Conservation (phyloP, 495 filamentous ascomycete species). For the Trypethelium eluteriae region DNA sequence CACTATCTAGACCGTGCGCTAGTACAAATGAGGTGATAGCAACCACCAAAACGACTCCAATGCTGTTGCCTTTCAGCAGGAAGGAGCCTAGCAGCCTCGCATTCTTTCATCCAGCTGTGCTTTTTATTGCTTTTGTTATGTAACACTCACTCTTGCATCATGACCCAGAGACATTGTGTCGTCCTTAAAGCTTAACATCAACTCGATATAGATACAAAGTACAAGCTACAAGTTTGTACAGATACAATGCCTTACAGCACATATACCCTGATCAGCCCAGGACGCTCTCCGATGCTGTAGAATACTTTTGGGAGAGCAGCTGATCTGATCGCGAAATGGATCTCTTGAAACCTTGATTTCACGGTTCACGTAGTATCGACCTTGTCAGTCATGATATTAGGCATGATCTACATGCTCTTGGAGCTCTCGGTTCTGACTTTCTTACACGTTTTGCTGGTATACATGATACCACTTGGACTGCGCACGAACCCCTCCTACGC, state of each 20-base stretch:
- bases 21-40: too few relatives aligned
- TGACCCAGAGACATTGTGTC: neutral
- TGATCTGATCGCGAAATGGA: too few relatives aligned
- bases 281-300: too few relatives aligned
- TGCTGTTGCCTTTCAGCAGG: neutral
- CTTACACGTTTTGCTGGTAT: slow-evolving; percentile 9
- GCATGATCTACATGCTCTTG: slow-evolving; percentile 15
- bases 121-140: neutral
- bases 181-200: neutral
- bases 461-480: slow-evolving; percentile 12
- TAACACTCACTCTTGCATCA: neutral
- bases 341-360: neutral
- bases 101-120: neutral
- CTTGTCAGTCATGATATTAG: slow-evolving; percentile 17
- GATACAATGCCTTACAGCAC: too few relatives aligned
- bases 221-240: neutral
- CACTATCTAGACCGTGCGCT: too few relatives aligned
- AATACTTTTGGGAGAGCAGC: too few relatives aligned
- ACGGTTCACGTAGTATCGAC: slow-evolving; percentile 14
- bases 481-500: slow-evolving; percentile 11
- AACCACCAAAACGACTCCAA: too few relatives aligned
- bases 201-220: neutral
- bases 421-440: slow-evolving; percentile 14
- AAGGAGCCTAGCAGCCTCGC: neutral
- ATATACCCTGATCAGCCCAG: too few relatives aligned